Base-by-base conservation (phyloP, 2,329 filamentous ascomycete species). In the Orbilia brochopaga region DNA sequence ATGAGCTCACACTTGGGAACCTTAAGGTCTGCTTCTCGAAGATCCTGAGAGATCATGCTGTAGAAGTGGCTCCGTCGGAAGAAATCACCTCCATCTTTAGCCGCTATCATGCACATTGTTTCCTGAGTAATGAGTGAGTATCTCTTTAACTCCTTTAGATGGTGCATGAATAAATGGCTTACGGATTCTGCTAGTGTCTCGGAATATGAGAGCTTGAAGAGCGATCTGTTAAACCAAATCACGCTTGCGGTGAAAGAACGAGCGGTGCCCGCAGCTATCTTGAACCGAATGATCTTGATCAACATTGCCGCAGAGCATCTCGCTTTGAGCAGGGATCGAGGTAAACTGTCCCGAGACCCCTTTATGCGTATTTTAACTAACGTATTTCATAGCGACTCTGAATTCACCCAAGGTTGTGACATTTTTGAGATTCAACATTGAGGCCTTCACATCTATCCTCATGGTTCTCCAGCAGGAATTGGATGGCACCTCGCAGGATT, bases 281-380 rank as follows among this genome's bases (percentile, higher is more conserved):
- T 97, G 27, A 85, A 90, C 73, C 94, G 92, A 78, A 89, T 97
- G 79, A 85, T 90, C 4, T 82, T 97, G 50, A 87, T 93, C 75
- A 97, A 95, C 76, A 89, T 97, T 73, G 87, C 91, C 4, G 91
- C 92, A 5, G 91, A 94, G 78, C 85, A 88, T 74, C 84, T 90
- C 77, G 88, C 91, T 48, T 83, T 83, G 30, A 81, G 85, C 23
- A 85, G 85, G 75, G 83, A 88, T 72, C 81, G 83, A 78, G 81
- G 88, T 87, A 82, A 77, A 79, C 76, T 32, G 56, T 32, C 70
- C 83, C 73, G 80, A 83, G 65, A 83, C 82, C 78, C 83, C 81
- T 7, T 76, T 80, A 11, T 81, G 80, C 35, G 84, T 85, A 8
- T 85, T 83, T 74, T 83, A 85, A 56, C 77, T 77, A 78, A 79